phyloP scores from a whole-genome alignment of 495 filamentous ascomycete species.

The Neurospora sp. region DNA sequence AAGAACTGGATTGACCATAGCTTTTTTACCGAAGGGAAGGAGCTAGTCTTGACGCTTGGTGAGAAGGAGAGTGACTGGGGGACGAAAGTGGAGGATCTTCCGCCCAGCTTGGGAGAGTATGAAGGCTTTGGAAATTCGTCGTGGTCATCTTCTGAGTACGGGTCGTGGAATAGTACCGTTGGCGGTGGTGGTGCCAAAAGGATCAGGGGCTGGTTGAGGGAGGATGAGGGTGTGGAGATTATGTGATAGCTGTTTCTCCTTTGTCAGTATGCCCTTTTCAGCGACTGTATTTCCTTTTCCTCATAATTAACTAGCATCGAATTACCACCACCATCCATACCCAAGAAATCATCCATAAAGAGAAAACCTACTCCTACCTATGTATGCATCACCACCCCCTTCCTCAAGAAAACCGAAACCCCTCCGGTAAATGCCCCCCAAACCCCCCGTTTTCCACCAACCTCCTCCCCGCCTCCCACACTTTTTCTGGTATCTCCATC shows the following conservation, averaged over 20 bases:
- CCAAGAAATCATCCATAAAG: neutral
- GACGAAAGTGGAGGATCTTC: slow-evolving; percentile 51
- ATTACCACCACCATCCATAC: neutral
- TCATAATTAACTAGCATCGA: neutral
- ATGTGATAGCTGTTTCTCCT: neutral
- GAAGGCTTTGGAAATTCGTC: slow-evolving; percentile 15
- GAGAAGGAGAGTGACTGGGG: slow-evolving; percentile 62
- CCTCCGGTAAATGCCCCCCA: slow-evolving; percentile 22
- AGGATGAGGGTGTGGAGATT: neutral
- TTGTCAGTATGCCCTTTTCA: neutral
- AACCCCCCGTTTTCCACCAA: slow-evolving; percentile 21
- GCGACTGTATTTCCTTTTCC: neutral
- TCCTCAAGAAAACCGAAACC: neutral
- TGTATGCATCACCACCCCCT: neutral
- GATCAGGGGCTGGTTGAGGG: neutral
- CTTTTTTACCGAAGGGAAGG: slow-evolving; percentile 62
- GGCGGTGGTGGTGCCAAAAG: neutral
- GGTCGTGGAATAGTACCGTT: neutral
- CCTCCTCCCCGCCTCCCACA: slow-evolving; percentile 26
- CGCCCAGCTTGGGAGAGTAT: slow-evolving; percentile 42
- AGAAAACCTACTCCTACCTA: neutral
- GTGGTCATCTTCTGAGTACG: neutral
- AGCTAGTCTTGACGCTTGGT: slow-evolving; percentile 58
- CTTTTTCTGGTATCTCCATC: slow-evolving; percentile 25
- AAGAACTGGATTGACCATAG: slow-evolving; percentile 67